Evolutionary conservation across 2,329 filamentous ascomycete genomes (phyloP).

Genomic region (Periconia sp.): DNA sequence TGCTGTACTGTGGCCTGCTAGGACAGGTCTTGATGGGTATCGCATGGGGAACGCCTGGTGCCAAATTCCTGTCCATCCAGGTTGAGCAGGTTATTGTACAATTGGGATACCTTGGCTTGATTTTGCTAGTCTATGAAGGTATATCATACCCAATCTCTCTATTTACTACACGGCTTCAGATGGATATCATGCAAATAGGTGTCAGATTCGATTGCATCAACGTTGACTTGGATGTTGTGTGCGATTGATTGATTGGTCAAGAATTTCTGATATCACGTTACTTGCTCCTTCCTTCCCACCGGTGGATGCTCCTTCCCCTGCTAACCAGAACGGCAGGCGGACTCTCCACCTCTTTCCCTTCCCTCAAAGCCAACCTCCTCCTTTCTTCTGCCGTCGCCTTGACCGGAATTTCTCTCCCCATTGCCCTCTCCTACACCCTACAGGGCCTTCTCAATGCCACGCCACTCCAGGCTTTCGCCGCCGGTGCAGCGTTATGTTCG

Average conservation of each 20-base stretch:
- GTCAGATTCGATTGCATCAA: no score
- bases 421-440: slow-evolving; percentile 66
- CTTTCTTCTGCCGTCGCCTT: slow-evolving; percentile 65
- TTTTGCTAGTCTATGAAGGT: slow-evolving; percentile 73
- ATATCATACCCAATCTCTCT: not conserved
- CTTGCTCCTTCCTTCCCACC: not conserved
- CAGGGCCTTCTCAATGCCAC: slow-evolving; percentile 53
- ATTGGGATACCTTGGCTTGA: slow-evolving; percentile 72
- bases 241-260: not conserved
- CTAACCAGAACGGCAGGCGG: slow-evolving; percentile 51
- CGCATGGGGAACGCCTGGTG: slow-evolving; percentile 68
- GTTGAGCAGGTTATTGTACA: slow-evolving; percentile 61
- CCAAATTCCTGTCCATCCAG: slow-evolving; percentile 57
- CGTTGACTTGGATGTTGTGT: not conserved
- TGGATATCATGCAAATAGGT: no score
- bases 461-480: slow-evolving; percentile 67
- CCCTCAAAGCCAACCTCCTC: slow-evolving; percentile 61
- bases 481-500: slow-evolving; percentile 72
- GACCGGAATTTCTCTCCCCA: slow-evolving; percentile 66
- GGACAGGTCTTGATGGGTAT: slow-evolving; percentile 73
- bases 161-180: no score
- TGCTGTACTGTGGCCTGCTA: slow-evolving; percentile 70
- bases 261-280: not conserved
- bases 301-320: not conserved
- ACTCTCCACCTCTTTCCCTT: slow-evolving; percentile 56